phyloP scores from a whole-genome alignment of 768 basidiomycete species.

The Kwoniella heveanensis region DNA sequence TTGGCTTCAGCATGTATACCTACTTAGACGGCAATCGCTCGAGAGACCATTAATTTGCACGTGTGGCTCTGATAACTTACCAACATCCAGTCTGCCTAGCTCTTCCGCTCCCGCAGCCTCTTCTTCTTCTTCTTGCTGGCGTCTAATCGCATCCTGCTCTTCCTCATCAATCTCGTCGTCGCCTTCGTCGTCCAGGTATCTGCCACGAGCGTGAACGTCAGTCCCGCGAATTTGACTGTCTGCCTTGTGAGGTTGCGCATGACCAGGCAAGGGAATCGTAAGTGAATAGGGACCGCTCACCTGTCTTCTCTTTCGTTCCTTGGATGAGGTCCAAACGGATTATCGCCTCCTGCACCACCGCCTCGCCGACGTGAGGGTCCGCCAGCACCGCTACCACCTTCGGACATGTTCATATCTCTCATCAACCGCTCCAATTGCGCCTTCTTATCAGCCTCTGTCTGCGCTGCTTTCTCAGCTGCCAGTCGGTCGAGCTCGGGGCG shows the following conservation, averaged over 20 bases:
- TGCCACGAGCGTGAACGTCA: background rate
- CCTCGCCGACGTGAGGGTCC: conserved; percentile 11
- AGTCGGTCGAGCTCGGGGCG: conserved; percentile 82
- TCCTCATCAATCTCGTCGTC: conserved; percentile 45
- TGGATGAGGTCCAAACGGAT: conserved; percentile 55
- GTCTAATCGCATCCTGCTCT: conserved; percentile 33
- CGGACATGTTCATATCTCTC: conserved; percentile 53
- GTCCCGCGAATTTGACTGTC: too few species aligned
- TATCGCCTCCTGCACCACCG: conserved; percentile 29
- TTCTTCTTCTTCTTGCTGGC: conserved; percentile 47
- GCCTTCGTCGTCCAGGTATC: conserved; percentile 44
- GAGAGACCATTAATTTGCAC: background rate
- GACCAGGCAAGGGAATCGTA: too few species aligned
- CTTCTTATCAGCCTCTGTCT: conserved; percentile 54
- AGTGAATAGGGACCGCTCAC: too few species aligned
- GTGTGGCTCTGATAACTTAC: conserved; percentile 23
- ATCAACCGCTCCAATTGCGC: conserved; percentile 53
- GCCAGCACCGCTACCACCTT: background rate
- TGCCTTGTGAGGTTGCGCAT: too few species aligned
- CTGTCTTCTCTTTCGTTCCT: conserved; percentile 52
- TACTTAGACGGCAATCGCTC: too few species aligned
- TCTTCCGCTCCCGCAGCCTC: conserved; percentile 41
- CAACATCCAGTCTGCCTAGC: conserved; percentile 39
- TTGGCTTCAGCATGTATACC: too few species aligned
- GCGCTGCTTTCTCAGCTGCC: conserved; percentile 51